Percentiles rank a stretch among this genome's conserved stretches.
phyloP scores from a whole-genome alignment of 106 monocot genomes.

The Cymbidium sinense region DNA sequence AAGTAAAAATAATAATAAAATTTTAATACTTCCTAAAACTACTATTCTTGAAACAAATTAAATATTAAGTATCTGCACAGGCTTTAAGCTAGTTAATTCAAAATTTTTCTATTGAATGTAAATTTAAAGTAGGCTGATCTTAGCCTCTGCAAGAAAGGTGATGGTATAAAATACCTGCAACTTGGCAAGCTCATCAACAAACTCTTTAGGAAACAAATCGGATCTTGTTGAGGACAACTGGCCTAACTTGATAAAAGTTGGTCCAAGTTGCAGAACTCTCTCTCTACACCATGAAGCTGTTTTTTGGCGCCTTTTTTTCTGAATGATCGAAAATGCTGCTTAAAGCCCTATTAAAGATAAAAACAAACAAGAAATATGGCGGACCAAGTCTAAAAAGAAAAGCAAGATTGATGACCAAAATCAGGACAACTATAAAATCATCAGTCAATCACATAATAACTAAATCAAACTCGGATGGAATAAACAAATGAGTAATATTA shows the following conservation, averaged over 20 bases:
- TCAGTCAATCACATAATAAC: not conserved
- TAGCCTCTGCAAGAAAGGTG: not conserved
- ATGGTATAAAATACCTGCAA: conserved; percentile 53
- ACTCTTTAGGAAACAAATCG: conserved; percentile 86
- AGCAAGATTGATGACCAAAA: not conserved
- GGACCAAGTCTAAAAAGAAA: not conserved
- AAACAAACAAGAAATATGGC: not conserved
- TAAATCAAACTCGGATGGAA: not conserved
- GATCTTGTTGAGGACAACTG: conserved; percentile 91
- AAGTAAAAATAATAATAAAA: conserved; percentile 3
- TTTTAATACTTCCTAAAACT: not conserved
- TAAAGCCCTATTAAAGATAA: not conserved
- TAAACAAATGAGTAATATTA: not conserved
- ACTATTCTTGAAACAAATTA: not conserved
- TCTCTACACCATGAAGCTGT: conserved; percentile 95
- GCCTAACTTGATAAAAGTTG: conserved; percentile 89
- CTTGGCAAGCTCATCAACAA: conserved; percentile 92
- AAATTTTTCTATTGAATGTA: not conserved
- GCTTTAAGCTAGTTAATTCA: not conserved
- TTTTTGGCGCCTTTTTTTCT: conserved; percentile 67
- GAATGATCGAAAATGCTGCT: conserved; percentile 10
- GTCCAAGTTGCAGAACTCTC: conserved; percentile 81
- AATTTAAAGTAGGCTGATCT: not conserved
- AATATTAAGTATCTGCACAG: not conserved
- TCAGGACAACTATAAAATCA: not conserved